These are phyloP conservation scores for Fraxinus sp. DNA, from an alignment of 305 asterid species.

Conservation along the genomic window DNA sequence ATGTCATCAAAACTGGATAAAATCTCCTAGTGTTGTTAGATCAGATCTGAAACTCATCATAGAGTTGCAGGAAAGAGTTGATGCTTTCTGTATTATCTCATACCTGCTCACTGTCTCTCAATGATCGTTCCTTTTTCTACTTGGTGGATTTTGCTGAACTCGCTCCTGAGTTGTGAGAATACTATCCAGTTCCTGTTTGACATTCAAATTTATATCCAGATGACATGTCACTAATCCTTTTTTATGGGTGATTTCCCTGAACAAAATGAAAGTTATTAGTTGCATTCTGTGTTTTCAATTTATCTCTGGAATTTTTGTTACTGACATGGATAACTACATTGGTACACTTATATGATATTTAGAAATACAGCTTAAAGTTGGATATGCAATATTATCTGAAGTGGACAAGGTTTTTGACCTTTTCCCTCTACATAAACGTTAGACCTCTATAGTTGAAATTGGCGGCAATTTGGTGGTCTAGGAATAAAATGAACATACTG, in stretches of 20 bases:
- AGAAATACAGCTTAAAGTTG: slow-evolving; percentile 14
- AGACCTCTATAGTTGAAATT: neutral
- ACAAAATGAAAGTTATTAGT: neutral
- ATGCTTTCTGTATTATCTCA: slow-evolving; percentile 3
- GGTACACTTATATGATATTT: neutral
- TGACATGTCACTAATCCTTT: slow-evolving; percentile 8
- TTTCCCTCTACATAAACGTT: slow-evolving; percentile 12
- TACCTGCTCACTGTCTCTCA: slow-evolving; percentile 7
- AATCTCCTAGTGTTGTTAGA: neutral
- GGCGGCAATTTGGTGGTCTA: slow-evolving; percentile 6
- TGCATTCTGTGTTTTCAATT: neutral
- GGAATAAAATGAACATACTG: neutral
- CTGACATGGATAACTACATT: neutral
- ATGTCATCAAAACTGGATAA: neutral
- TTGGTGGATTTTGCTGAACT: slow-evolving; percentile 15
- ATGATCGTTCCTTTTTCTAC: neutral
- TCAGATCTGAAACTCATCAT: neutral
- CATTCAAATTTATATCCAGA: slow-evolving; percentile 11
- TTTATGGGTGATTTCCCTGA: neutral
- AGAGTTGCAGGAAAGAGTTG: neutral
- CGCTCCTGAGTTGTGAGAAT: slow-evolving; percentile 3
- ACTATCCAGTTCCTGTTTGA: slow-evolving; percentile 4
- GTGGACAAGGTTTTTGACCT: neutral
- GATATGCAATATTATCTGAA: slow-evolving; percentile 10
- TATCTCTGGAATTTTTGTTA: neutral